Conservation (phyloP, 352 stramenopile species). For the Lagenidium sp. region DNA sequence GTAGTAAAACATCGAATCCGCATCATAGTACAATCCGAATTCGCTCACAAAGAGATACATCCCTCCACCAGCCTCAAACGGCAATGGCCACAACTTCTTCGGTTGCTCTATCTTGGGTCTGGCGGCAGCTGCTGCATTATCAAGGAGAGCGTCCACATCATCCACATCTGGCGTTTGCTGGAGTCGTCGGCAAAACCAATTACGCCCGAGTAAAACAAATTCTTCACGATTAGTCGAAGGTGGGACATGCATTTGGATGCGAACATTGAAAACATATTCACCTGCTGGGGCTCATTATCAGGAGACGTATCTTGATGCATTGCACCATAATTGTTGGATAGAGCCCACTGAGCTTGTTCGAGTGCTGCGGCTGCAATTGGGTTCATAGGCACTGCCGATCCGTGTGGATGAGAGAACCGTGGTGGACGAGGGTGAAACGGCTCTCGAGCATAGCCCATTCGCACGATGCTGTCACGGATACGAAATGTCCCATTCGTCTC, state of each 20-base stretch:
- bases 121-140: constrained; percentile 45
- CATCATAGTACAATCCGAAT: constrained; percentile 68
- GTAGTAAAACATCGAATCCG: constrained; percentile 83
- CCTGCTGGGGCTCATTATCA: too few relatives aligned
- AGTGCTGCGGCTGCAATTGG: constrained; percentile 52
- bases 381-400: constrained; percentile 11
- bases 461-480: constrained; percentile 16
- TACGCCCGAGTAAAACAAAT: background rate
- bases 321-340: constrained; percentile 46
- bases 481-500: background rate
- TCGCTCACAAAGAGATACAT: constrained; percentile 68
- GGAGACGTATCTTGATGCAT: too few relatives aligned
- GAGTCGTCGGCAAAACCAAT: constrained; percentile 1
- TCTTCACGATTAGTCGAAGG: too few relatives aligned
- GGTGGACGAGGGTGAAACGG: constrained; percentile 7
- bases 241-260: too few relatives aligned
- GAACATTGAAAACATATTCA: too few relatives aligned
- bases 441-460: constrained; percentile 55
- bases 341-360: constrained; percentile 74
- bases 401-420: background rate
- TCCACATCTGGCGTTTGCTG: constrained; percentile 5
- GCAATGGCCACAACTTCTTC: constrained; percentile 66
- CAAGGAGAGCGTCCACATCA: constrained; percentile 55
- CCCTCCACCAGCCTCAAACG: constrained; percentile 70
- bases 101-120: constrained; percentile 47